These are phyloP conservation scores for Aegilops longissima DNA, from an alignment of 176 grass and related monocot genomes.

Conservation along the genomic window DNA sequence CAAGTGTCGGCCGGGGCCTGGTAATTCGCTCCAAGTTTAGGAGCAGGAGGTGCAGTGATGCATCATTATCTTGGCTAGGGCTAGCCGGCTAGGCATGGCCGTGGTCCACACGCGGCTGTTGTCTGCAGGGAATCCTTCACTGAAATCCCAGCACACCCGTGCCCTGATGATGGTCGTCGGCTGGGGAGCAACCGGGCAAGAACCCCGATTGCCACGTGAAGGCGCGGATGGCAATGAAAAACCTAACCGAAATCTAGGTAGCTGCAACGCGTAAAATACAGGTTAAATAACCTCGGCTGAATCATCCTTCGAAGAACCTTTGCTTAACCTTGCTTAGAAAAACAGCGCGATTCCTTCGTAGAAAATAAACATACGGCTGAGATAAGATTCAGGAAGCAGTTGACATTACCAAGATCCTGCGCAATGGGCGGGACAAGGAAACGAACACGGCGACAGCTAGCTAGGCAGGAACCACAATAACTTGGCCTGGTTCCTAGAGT, in stretches of 20 bases:
- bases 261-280: background rate
- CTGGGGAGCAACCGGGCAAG: slow-evolving; percentile 2
- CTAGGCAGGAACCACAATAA: slow-evolving; percentile 33
- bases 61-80: background rate
- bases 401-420: slow-evolving; percentile 15
- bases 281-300: background rate
- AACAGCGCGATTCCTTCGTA: background rate
- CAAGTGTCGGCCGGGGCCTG: background rate
- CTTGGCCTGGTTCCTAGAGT: slow-evolving; percentile 15
- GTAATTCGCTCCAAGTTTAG: background rate
- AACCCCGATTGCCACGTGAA: background rate
- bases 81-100: slow-evolving; percentile 13
- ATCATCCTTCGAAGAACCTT: background rate
- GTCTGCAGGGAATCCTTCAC: background rate
- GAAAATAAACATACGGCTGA: background rate
- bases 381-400: background rate
- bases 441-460: background rate
- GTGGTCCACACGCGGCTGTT: background rate
- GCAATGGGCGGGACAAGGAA: background rate
- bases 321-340: background rate
- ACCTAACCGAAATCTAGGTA: background rate
- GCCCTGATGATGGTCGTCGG: slow-evolving; percentile 11
- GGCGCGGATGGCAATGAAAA: background rate
- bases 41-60: background rate
- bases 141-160: slow-evolving; percentile 15